Base-by-base conservation (phyloP, 1,284 basidiomycete genomes). In the Cystobasidiaceae sp. region DNA sequence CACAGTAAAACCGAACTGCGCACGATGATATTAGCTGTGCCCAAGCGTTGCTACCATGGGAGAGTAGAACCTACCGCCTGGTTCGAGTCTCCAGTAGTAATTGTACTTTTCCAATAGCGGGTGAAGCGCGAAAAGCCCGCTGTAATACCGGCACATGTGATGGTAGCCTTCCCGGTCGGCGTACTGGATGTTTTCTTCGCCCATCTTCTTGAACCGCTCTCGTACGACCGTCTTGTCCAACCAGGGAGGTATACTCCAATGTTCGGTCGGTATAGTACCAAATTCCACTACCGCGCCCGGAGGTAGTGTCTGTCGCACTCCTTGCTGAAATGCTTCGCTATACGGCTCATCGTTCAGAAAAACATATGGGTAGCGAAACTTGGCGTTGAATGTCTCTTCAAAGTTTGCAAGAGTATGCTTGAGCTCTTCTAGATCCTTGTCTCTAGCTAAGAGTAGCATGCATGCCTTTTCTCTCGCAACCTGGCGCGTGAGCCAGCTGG, bases 51-150 rank as follows among this genome's bases (percentile, higher is more conserved):
- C 13, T 7, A 5, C 13, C 4, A 19, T 57, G 15, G n/a, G 3
- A 11, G 17, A n/a, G 11, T 5, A 33, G 27, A 1, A 68, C 68
- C 71, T 59, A 70, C 77, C 75, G 8, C 71, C 72, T n/a, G 77
- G 77, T 67, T 78, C 77, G 21, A 78, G 72, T 7, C 77, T 69
- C 77, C 77, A 78, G 55, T 77, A 78, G 71, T 76, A 78, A 52
- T 78, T 74, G 56, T 77, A 75, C 62, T 77, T 72, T 23, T 59
- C 51, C 23, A 73, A 56, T 19, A 68, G 21, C 27, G 61, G 62
- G 19, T 71, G 68, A 25, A 66, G 30, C 17, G 67, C 71, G 44
- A 71, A 74, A 50, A 75, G 46, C 15, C 74, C 71, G 6, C 66
- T 67, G 44, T 69, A 70, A 56, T 59, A 68, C 45, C 67, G 27